Percentiles rank a stretch among this genome's conserved stretches.
These are phyloP conservation scores for Phialophora verrucosa DNA, from an alignment of 2,329 filamentous ascomycete species.

Conservation along the genomic window DNA sequence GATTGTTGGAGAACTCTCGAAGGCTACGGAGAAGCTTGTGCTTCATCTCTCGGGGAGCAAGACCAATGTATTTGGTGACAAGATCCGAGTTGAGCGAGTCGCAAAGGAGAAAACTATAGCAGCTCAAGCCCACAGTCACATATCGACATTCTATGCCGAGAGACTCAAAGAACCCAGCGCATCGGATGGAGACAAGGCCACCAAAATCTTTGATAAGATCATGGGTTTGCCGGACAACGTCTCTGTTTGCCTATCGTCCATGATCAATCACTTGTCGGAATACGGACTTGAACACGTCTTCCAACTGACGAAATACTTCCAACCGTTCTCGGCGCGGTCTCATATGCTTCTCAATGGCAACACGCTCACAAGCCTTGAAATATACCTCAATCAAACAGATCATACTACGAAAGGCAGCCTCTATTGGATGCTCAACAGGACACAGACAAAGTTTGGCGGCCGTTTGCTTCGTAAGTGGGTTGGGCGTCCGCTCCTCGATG, in stretches of 20 bases:
- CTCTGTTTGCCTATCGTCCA: slow-evolving; percentile 89
- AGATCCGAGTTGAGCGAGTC: slow-evolving; percentile 81
- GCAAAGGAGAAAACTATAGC: slow-evolving; percentile 79
- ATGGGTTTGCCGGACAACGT: slow-evolving; percentile 83
- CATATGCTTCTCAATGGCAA: slow-evolving; percentile 98
- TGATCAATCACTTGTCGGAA: slow-evolving; percentile 91
- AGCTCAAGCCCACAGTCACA: slow-evolving; percentile 83
- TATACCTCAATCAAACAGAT: slow-evolving; percentile 94
- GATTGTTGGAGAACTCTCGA: slow-evolving; percentile 87
- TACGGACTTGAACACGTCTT: slow-evolving; percentile 96
- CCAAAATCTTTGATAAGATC: slow-evolving; percentile 79
- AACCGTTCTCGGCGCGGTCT: slow-evolving; percentile 89
- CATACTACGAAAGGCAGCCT: slow-evolving; percentile 83
- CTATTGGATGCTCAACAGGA: slow-evolving; percentile 95
- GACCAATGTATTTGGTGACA: slow-evolving; percentile 90
- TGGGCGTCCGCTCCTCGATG: slow-evolving; percentile 83
- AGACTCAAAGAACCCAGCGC: slow-evolving; percentile 70
- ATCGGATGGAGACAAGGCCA: slow-evolving; percentile 61
- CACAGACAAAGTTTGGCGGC: slow-evolving; percentile 85
- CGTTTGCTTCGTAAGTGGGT: slow-evolving; percentile 93
- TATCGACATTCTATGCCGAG: slow-evolving; percentile 89
- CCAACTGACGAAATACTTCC: slow-evolving; percentile 94
- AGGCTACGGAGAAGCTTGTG: slow-evolving; percentile 89
- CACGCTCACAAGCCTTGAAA: slow-evolving; percentile 88
- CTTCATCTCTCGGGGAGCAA: slow-evolving; percentile 87